A percentile compares a stretch with the other conserved stretches of the same genome.
phyloP scores from a whole-genome alignment of 192 early-diverging fungal genomes.

The Rhizophagus clarus region DNA sequence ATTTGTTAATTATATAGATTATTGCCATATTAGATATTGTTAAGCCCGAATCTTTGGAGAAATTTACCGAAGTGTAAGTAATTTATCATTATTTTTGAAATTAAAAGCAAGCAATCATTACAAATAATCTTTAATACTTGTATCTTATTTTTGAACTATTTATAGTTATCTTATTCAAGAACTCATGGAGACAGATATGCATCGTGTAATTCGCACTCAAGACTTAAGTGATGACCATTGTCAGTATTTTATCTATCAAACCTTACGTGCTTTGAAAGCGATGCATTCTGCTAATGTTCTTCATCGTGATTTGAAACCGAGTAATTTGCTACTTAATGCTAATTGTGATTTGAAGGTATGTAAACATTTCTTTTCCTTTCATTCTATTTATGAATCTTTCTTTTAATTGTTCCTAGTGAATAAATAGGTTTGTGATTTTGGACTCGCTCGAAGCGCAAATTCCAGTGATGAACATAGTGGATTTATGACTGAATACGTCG shows the following conservation, averaged over 20 bases:
- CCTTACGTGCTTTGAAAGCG: slow-evolving; percentile 94
- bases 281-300: slow-evolving; percentile 98
- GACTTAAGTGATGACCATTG: slow-evolving; percentile 93
- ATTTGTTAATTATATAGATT: slow-evolving; percentile 59
- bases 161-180: slow-evolving; percentile 90
- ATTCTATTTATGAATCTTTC: background rate
- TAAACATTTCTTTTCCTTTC: background rate
- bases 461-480: slow-evolving; percentile 79
- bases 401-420: slow-evolving; percentile 11
- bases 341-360: slow-evolving; percentile 85
- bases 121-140: background rate
- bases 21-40: slow-evolving; percentile 92
- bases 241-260: slow-evolving; percentile 99
- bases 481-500: slow-evolving; percentile 97
- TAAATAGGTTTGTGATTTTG: slow-evolving; percentile 92
- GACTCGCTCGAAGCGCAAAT: slow-evolving; percentile 89
- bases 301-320: slow-evolving; percentile 98
- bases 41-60: slow-evolving; percentile 72
- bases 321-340: slow-evolving; percentile 86
- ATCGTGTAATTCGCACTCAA: slow-evolving; percentile 96
- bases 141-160: background rate
- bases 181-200: slow-evolving; percentile 99
- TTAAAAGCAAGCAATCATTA: background rate
- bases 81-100: background rate
- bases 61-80: slow-evolving; percentile 87